Evolutionary conservation across 768 basidiomycete genomes (phyloP), one percentile per base, ranked within the genome.

Genomic region (Agaricus blazei): DNA sequence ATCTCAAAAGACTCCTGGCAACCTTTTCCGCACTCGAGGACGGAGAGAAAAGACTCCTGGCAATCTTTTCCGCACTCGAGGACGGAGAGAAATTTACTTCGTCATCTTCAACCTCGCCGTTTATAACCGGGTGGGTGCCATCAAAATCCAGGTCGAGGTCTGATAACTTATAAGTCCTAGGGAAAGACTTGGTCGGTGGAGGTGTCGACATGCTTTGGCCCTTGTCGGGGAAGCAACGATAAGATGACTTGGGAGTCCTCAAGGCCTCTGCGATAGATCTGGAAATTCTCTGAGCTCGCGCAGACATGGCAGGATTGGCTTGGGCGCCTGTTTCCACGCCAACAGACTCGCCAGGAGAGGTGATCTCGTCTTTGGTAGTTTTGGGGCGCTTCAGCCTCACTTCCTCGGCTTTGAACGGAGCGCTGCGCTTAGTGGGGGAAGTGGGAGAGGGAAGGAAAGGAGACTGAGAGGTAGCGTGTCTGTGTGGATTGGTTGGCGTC

Each of bases 351-450:
- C 40, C 40, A 19, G 19, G n/a, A 41, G 8, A 5, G 15, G 40
- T 6, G 15, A 55, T 38, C 7, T 38, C 47, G 28, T 23, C 29
- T 42, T 55, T 46, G 23, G 48, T 55, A 38, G 47, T 29, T 41
- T 55, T 55, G 27, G 41, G 36, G 2, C 54, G 47, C 28, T 55
- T 55, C 34, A 29, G 46, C 34, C 27, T 48, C 26, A 37, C 47
- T 26, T 48, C 47, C 3, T 38, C 9, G 14, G 11, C n/a, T 26
- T 3, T 15, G 38, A 31, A 31, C n/a, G 54, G 37, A 11, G 47
- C 41, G 9, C 26, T 24, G 15, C 54, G 52, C n/a, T 52, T 52
- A 12, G 44, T 27, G n/a, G 52, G 43, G 31, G 52, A 52, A 24
- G 8, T 38, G 27, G 43, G 43, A 37, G 14, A 34, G 34, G 34